Percentiles rank a stretch among this genome's conserved stretches.
phyloP scores from a whole-genome alignment of 2,329 filamentous ascomycete genomes.

The Fusarium begoniae region DNA sequence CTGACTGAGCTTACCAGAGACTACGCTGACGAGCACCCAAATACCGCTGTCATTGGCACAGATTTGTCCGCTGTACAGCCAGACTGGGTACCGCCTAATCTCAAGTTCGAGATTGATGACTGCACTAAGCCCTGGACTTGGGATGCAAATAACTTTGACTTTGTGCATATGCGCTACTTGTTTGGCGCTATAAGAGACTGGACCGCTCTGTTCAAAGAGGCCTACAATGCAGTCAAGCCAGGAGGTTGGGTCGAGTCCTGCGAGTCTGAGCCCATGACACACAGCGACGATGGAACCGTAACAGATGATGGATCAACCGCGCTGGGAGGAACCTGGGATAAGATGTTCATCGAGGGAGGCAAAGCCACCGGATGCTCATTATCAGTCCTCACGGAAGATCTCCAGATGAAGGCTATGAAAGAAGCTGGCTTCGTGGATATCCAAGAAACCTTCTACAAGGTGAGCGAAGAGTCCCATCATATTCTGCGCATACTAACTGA shows the following conservation, averaged over 20 bases:
- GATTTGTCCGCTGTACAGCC: slow-evolving; percentile 14
- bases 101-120: slow-evolving; percentile 17
- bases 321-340: slow-evolving; percentile 7
- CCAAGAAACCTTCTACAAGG: slow-evolving; percentile 1
- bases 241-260: slow-evolving; percentile 15
- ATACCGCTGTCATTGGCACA: slow-evolving; percentile 3
- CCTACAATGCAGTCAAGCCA: background rate
- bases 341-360: slow-evolving; percentile 6
- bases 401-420: slow-evolving; percentile 11
- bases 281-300: slow-evolving; percentile 12
- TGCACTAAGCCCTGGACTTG: slow-evolving; percentile 9
- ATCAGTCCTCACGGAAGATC: background rate
- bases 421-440: slow-evolving; percentile 18
- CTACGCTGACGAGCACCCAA: slow-evolving; percentile 12
- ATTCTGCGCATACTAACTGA: background rate
- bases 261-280: slow-evolving; percentile 4
- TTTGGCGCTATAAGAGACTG: slow-evolving; percentile 10
- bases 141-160: slow-evolving; percentile 6
- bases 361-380: background rate
- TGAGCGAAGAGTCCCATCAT: background rate
- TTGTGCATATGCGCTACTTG: slow-evolving; percentile 15
- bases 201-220: slow-evolving; percentile 2
- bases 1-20: background rate
- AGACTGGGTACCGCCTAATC: slow-evolving; percentile 7
- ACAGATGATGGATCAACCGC: background rate